Conservation (phyloP, 2,329 filamentous ascomycete species). For the Sporothrix variecibatus region DNA sequence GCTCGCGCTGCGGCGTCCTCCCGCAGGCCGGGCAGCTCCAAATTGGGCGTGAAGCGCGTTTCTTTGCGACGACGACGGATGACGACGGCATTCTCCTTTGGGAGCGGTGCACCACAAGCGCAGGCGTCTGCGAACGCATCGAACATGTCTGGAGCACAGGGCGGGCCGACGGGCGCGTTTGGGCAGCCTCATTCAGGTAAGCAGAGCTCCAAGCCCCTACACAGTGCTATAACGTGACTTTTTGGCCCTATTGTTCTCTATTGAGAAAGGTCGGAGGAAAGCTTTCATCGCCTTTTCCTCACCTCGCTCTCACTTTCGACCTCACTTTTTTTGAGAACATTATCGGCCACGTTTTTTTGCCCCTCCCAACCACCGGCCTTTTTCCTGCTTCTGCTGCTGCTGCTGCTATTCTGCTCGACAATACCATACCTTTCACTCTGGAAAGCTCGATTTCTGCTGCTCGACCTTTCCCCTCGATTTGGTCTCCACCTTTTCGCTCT, state of each 20-base stretch:
- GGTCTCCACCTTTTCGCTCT: not conserved
- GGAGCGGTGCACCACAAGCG: conserved; percentile 24
- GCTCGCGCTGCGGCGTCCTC: conserved; percentile 23
- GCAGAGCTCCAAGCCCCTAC: not conserved
- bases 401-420: not conserved
- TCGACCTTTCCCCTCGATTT: not conserved
- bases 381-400: not conserved
- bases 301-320: not conserved
- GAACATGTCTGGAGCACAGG: conserved; percentile 4
- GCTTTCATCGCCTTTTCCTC: not conserved
- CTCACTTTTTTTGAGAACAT: not conserved
- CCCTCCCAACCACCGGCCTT: not conserved
- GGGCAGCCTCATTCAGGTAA: conserved; percentile 11
- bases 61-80: conserved; percentile 1
- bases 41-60: conserved; percentile 27
- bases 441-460: not conserved
- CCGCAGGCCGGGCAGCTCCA: conserved; percentile 17
- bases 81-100: conserved; percentile 25
- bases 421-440: not conserved
- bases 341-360: not conserved
- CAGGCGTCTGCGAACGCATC: not conserved
- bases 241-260: not conserved
- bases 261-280: not conserved
- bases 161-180: not conserved
- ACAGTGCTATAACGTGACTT: not conserved